Base-by-base conservation (phyloP, 2,329 filamentous ascomycete species). In the Cladosporium sp. region DNA sequence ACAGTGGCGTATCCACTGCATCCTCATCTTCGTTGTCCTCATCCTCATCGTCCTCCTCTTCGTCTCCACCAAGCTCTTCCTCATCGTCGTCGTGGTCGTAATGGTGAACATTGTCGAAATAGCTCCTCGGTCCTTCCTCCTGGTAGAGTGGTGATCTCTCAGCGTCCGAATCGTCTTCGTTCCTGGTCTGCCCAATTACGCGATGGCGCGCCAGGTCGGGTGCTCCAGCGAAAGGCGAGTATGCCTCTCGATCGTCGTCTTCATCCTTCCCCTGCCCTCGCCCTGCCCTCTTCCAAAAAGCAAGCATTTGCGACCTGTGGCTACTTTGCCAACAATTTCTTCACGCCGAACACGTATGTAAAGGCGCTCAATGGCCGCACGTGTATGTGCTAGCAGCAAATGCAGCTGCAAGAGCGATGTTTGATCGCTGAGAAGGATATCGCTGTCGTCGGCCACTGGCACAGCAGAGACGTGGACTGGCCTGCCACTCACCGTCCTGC, bases 1-100 rank as follows among this genome's bases (percentile, higher is more conserved):
- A 78, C 24, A 85, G 73, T 63, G 82, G 81, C 44, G 78, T 76
- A 22, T 77, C 75, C 59, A 78, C 73, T 7, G 74, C 69, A 35
- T 73, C 72, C 40, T 73, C 75, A 52, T 78, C 74, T 20, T 76
- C 76, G 20, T 73, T 74, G 20, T 75, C 73, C 6, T 74, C 74
- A 17, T 74, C 73, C 2, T 71, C 72, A 24, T 76, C 71, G 42
- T 73, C 71, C 35, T 71, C 73, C 7, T 71, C 71, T 39, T 70
- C 72, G 7, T 73, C 52, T 4, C 48, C 39, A 5, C 15, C 71
- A 12, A 72, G 72, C 4, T 75, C 72, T 22, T 40, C 45, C 7
- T 74, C 73, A 2, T 45, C 57, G 39, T 64, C 62, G 13, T 48
- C 32, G 40, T 56, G 28, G 37, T 57, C 45, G 36, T 36, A 39